Evolutionary conservation across 352 stramenopile species (phyloP), one percentile per base, ranked within the genome.

Genomic region (Phytophthora sojae): DNA sequence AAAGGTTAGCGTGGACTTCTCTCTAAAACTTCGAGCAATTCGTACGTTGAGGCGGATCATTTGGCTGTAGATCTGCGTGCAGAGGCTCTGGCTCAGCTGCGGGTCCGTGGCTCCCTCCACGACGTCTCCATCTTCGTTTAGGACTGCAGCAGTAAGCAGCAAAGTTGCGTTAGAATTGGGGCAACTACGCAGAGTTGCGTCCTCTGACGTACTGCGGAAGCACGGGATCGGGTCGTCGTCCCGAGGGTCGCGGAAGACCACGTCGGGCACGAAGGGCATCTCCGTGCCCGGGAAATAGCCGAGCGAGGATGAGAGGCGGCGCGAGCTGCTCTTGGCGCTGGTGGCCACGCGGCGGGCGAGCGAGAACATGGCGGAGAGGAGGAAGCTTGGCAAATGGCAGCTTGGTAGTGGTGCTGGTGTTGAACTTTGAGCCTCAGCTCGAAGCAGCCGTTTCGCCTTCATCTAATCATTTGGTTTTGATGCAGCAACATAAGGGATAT

Each of bases 221-320:
- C 92, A 95, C 12, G 93, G 93, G 64, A 95, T 96, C 59, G 92
- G 71, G 21, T 85, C 80, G 57, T 94, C 83, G 42, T 97, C 82
- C 37, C 84, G 82, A 2, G 96, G 93, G 60, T 96, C 89, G 6
- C 92, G 81, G 68, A 99, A 95, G 51, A 96, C 88, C 26, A 99
- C 76, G 42, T 89, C 59, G 6, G 85, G 83, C 14, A 97, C 97
- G 37, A 98, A 90, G 32, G 96, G 96, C 66, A 99, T 92, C 9
- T 84, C 77, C 0, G 85, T 89, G 63, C 88, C 90, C 3, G 92
- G 90, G 44, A 96, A 96, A 44, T 73, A 85, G 55, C 85, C 86
- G 52, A 69, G 57, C 23, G 60, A 39, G 12, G 71, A 69, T 0
- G 69, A 72, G 15, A 71, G 26, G n/a, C 37, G 25, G 42, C 67